Base-by-base conservation (phyloP, 306 rosid species). In the Trifolium subterraneum region DNA sequence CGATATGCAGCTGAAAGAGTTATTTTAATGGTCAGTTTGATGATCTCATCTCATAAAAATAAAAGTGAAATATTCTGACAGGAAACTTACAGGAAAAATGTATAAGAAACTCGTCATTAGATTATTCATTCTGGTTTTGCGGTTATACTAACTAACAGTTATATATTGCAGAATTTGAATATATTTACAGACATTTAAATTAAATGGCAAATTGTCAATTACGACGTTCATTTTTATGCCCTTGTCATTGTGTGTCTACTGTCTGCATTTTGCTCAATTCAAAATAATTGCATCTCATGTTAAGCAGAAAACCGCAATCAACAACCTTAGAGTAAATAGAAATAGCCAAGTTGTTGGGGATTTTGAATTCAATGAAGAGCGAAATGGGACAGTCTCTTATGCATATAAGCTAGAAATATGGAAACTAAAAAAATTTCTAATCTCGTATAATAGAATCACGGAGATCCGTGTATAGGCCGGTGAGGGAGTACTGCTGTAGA, bases 401-500 rank as follows among this genome's bases (percentile, higher is more conserved):
- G 10, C 62, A 38, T 56, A 10, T 38, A 54, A 54, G 20, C 18
- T 61, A 7, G 33, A 50, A 60, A 58, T 51, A 47, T 33, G 25
- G 23, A 25, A 47, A 56, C 74, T 64, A 13, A 82, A 59, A 22
- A 74, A 2, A 36, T 22, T 22, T 22, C 11, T 38, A 81, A 9
- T 73, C 60, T 67, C 80, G 62, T 22, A 72, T 36, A 59, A 88
- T 65, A 42, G 94, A 74, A 79, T 86, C 80, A 4, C 80, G 86
- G 64, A 86, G 70, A 41, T 82, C n/a, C 7, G 93, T 64, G 89
- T 78, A 92, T 15, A 94, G 85, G 14, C 82, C 50, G 45, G 35
- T 74, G 54, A 94, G 97, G 10, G 95, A 92, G 83, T 84, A 83
- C 36, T 75, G 90, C 36, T 80, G 66, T 29, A 92, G 92, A 13